Base-by-base conservation (phyloP, 2,329 filamentous ascomycete genomes). In the Orbilia oligospora region DNA sequence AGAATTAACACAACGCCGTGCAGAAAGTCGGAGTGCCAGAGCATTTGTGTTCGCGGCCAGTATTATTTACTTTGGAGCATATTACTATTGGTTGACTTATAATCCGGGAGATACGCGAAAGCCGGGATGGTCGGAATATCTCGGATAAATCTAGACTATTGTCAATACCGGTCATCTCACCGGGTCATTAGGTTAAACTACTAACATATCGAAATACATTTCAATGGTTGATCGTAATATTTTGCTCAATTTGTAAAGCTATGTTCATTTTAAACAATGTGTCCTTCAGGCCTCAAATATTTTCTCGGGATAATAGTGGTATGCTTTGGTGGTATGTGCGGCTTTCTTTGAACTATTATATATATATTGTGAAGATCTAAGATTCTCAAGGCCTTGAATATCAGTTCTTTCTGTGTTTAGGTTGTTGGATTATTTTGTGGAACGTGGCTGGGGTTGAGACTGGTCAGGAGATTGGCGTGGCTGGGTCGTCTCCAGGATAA, bases 371-470 rank as follows among this genome's bases (percentile, higher is more conserved):
- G n/a, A n/a, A n/a, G n/a, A n/a, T n/a, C n/a, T n/a, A n/a, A n/a
- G 6, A 30, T 30, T 6, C 27, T 30, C 27, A 41, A 41, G 38
- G 3, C n/a, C 3, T 55, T 1, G 33, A 36, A 8, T 36, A 8
- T 36, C n/a, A n/a, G n/a, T 36, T 36, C 51, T n/a, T 20, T 58
- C 0, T 38, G 53, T 38, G 53, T 58, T 58, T 58, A 22, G 5
- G 27, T 6, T 58, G 53, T 58, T 58, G 53, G 53, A 58, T 58
- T 58, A 38, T 58, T 36, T 20, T 38, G 27, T 58, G 53, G 51
- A 33, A 18, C 27, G 51, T 18, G 53, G 53, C 53, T 58, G 53
- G 27, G 8, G 14, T n/a, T 36, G n/a, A 8, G 6, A 30, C 6
- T n/a, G n/a, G n/a, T n/a, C n/a, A n/a, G n/a, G 27, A 6, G 30